Evolutionary conservation across 129 eudicot species (phyloP), one percentile per base, ranked within the genome.

Genomic region (Scalesia atractyloides): DNA sequence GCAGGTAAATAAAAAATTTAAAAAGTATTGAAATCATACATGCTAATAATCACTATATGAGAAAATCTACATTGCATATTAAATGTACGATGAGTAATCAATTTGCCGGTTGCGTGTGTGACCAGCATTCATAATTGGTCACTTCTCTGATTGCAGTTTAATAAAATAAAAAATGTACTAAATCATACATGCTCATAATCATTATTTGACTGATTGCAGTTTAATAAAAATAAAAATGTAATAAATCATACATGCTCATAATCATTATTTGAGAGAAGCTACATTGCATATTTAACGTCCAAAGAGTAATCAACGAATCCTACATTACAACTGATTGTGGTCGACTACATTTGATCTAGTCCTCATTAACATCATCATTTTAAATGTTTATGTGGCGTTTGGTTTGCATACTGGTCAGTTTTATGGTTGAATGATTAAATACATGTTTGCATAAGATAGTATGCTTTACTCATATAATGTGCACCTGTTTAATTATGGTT

Each of bases 371-470:
- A 69, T 70, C 74, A 49, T 34, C 47, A 33, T 61, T 17, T 18
- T 15, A 62, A 9, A 33, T 54, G 37, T 73, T 73, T 48, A 63
- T 13, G 63, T 51, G 48, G 73, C 33, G 16, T 69, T 69, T 69
- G 69, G 48, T 51, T 49, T 68, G 47, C 44, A 68, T 16, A 47
- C 36, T 17, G 73, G 65, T 75, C 22, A 50, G 58, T 64, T 43
- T 43, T 75, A 52, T 5, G 20, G 66, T 39, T 71, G 53, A 58
- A 69, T 44, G 46, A 16, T 19, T 9, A 44, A 16, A 63, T 12
- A 44, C 36, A 36, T 36, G 19, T 64, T 53, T 39, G 46, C 33
- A 64, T 26, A 73, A 16, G 65, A 69, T 58, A 22, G 13, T 26
- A 49, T 34, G 70, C 18, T 69, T 49, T 60, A 77, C 15, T 69